Percentiles rank a stretch among this genome's conserved stretches.
Evolutionary conservation across 257 asterid genomes (phyloP).

Genomic region (Lithospermum erythrorhizon): DNA sequence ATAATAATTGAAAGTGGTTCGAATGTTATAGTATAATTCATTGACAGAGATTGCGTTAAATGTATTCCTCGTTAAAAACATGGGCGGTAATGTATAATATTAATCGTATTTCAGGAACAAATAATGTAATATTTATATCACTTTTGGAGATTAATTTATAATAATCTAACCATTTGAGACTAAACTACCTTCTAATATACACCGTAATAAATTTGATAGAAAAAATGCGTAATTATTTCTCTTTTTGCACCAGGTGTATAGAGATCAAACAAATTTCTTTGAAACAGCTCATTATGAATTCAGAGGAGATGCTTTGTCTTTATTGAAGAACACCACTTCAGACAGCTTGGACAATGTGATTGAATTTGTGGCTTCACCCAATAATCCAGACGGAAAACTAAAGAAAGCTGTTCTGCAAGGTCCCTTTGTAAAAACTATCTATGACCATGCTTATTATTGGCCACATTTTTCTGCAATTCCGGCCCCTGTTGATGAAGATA

Average conservation of each 20-base stretch:
- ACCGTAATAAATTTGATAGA: too few species aligned
- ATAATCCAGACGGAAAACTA: conserved; percentile 11
- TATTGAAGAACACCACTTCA: conserved; percentile 2
- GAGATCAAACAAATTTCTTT: conserved; percentile 8
- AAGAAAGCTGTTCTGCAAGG: conserved; percentile 11
- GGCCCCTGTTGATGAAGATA: conserved; percentile 10
- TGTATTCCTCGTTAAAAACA: too few species aligned
- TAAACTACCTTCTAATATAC: too few species aligned
- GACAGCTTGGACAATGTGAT: not conserved
- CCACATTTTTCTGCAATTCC: conserved; percentile 14
- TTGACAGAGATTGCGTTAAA: too few species aligned
- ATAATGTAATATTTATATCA: too few species aligned
- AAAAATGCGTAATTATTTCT: too few species aligned
- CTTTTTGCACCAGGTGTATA: conserved; percentile 6
- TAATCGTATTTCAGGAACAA: too few species aligned
- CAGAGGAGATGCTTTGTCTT: conserved; percentile 6
- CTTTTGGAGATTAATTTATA: too few species aligned
- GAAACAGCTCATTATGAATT: conserved; percentile 5
- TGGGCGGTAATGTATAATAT: too few species aligned
- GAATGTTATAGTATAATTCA: too few species aligned
- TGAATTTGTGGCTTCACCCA: conserved; percentile 16
- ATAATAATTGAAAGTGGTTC: too few species aligned
- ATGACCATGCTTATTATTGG: conserved; percentile 21
- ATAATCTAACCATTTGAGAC: too few species aligned
- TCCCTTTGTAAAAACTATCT: not conserved